Evolutionary conservation across 345 rosid species (phyloP).

Genomic region (Turritis glabra): DNA sequence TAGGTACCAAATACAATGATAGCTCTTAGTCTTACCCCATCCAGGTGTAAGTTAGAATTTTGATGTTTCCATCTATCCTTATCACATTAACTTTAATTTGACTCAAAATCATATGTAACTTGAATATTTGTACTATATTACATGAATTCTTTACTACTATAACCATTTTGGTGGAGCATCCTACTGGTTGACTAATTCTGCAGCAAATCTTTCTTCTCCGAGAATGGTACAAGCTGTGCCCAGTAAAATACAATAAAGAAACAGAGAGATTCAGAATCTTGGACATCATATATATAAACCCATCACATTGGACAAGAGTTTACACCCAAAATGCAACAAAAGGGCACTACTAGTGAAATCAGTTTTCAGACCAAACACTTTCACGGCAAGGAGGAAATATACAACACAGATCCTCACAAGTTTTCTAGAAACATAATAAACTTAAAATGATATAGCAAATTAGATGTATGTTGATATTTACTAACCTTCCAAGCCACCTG

Average conservation of each 20-base stretch:
- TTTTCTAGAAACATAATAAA: conserved; percentile 7
- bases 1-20: background rate
- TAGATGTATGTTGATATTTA: conserved; percentile 23
- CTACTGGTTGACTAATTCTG: conserved; percentile 31
- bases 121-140: background rate
- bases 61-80: conserved; percentile 10
- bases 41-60: background rate
- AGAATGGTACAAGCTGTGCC: conserved; percentile 53
- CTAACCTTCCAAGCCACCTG: conserved; percentile 67
- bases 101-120: conserved; percentile 8
- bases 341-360: conserved; percentile 1
- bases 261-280: background rate
- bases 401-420: conserved; percentile 8
- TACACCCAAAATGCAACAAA: background rate
- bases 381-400: background rate
- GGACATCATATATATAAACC: conserved; percentile 1
- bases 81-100: background rate
- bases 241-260: background rate
- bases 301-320: conserved; percentile 11
- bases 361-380: conserved; percentile 22
- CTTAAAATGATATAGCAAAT: background rate
- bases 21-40: background rate
- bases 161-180: conserved; percentile 14
- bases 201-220: conserved; percentile 45
- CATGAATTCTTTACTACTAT: conserved; percentile 8